Conservation (phyloP, 1,284 basidiomycete genomes). For the Papiliotrema laurentii region DNA sequence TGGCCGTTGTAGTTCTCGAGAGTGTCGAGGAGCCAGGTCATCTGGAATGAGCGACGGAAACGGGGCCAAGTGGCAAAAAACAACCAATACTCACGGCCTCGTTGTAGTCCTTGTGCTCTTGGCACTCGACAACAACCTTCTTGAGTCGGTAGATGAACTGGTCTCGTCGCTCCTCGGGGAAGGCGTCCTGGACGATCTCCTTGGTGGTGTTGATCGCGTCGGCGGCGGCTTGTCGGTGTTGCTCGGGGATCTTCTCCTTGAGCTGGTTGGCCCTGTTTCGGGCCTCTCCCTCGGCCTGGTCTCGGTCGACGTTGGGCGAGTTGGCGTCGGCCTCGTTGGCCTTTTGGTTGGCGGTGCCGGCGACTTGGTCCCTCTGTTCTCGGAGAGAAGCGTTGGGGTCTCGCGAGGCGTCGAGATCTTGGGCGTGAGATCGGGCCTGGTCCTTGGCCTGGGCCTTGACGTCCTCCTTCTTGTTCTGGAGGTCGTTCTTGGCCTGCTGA, state of each 20-base stretch:
- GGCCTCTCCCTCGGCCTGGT: slow-evolving; percentile 60
- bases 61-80: background rate
- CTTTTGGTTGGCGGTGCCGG: slow-evolving; percentile 39
- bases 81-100: slow-evolving; percentile 49
- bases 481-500: slow-evolving; percentile 49
- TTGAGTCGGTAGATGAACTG: slow-evolving; percentile 44
- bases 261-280: slow-evolving; percentile 48
- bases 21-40: slow-evolving; percentile 68
- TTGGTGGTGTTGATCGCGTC: slow-evolving; percentile 52
- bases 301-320: slow-evolving; percentile 51
- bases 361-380: slow-evolving; percentile 40
- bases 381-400: slow-evolving; percentile 47
- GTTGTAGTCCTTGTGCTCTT: slow-evolving; percentile 87
- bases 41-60: slow-evolving; percentile 15
- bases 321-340: slow-evolving; percentile 38
- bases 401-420: slow-evolving; percentile 47
- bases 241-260: slow-evolving; percentile 51
- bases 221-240: slow-evolving; percentile 31
- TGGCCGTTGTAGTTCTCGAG: slow-evolving; percentile 72
- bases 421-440: slow-evolving; percentile 51
- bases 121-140: slow-evolving; percentile 67
- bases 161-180: slow-evolving; percentile 79
- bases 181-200: slow-evolving; percentile 73
- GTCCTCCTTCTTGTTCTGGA: slow-evolving; percentile 48
- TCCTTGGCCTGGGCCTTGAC: slow-evolving; percentile 50